These are phyloP conservation scores for Silene uniflora DNA, from an alignment of 148 eudicot genomes.

Conservation along the genomic window DNA sequence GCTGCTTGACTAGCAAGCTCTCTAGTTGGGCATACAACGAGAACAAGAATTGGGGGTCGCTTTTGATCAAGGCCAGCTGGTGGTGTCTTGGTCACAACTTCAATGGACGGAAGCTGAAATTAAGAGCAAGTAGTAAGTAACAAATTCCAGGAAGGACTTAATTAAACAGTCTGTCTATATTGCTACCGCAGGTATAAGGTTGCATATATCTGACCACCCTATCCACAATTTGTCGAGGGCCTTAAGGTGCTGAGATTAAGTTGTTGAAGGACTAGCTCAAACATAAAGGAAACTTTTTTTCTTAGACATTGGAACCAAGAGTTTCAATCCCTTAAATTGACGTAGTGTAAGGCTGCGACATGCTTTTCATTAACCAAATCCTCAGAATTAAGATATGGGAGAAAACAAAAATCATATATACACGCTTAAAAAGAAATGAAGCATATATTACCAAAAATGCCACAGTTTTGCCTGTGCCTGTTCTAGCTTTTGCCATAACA, in stretches of 20 bases:
- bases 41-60: constrained; percentile 82
- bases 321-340: neutral
- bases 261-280: neutral
- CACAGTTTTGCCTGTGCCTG: constrained; percentile 99
- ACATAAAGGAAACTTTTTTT: neutral
- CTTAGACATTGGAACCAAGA: neutral
- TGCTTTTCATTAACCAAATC: neutral
- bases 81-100: constrained; percentile 63
- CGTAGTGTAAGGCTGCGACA: neutral
- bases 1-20: constrained; percentile 99
- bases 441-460: constrained; percentile 78
- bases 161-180: too few relatives aligned
- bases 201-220: too few relatives aligned
- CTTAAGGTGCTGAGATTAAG: too few relatives aligned
- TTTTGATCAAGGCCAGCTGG: constrained; percentile 57
- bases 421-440: constrained; percentile 1
- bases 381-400: neutral
- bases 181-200: too few relatives aligned
- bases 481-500: constrained; percentile 94
- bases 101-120: constrained; percentile 94
- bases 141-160: neutral
- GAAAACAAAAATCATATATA: neutral
- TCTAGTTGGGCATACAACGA: constrained; percentile 91
- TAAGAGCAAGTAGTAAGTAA: neutral
- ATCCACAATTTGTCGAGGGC: too few relatives aligned